Evolutionary conservation across 2,329 filamentous ascomycete genomes (phyloP), one percentile per base, ranked within the genome.

Genomic region (Parafenestella ontariensis): DNA sequence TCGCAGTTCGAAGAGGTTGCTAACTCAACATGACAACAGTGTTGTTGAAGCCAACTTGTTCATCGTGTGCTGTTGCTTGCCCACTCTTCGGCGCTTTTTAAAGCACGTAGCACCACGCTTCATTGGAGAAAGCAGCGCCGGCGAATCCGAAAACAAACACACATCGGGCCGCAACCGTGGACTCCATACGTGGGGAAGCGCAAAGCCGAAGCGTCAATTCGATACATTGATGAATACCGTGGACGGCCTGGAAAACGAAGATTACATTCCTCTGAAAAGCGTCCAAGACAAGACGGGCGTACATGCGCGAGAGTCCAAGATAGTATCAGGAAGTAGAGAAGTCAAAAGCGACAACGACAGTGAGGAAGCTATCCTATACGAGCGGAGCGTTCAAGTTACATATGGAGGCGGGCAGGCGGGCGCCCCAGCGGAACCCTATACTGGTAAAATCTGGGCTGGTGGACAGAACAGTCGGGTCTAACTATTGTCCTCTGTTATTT

Each of bases 1-100:
- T 18, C 9, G 3, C 17, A 34, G 23, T n/a, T 24, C 23, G 20
- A 13, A 8, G 13, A 24, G 7, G 1, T 17, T 17, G 2, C 26
- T n/a, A 42, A 53, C 45, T 55, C 3, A 56, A 10, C 31, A 31
- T 17, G 23, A 28, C 24, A 18, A 26, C 20, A 77, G 74, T 1
- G 66, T 77, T 34, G 61, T 79, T 31, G 77, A 80, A 52, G 62
- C 69, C 0, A 79, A 80, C 34, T 66, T 79, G 0, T 71, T 79
- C 46, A 69, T 79, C 24, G 75, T 78, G 11, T 79, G 77, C 60
- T 76, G 75, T 18, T 76, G 75, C 20, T 69, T 79, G 29, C 76
- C 77, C 0, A 78, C 77, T 0, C 56, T 79, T 1, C 71, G 74
- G 23, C 75, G 75, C 17, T 79, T 79, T 68, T 68, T 78, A 53